Evolutionary conservation across 345 rosid genomes (phyloP).

Genomic region (Arabis alpina): DNA sequence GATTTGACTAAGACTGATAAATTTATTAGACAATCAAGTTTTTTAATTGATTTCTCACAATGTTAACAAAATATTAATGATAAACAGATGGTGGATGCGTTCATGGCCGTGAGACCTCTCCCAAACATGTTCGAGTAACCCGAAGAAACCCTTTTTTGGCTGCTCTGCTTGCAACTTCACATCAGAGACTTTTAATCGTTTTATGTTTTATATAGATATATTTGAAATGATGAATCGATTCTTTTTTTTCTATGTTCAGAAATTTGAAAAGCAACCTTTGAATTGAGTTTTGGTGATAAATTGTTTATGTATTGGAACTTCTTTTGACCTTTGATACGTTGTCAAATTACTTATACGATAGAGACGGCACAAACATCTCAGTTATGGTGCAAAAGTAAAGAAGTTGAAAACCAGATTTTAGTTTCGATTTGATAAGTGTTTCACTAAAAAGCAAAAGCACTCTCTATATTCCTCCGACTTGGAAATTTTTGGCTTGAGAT

Average conservation of each 20-base stretch:
- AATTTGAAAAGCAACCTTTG: neutral
- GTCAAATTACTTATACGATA: too few relatives aligned
- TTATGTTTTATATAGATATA: neutral
- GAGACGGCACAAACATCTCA: neutral
- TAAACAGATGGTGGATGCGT: constrained; percentile 89
- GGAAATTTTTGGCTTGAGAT: too few relatives aligned
- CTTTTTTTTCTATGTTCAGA: neutral
- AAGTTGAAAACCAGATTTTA: neutral
- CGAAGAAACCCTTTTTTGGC: neutral
- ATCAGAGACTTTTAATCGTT: neutral
- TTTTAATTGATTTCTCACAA: neutral
- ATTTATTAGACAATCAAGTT: too few relatives aligned
- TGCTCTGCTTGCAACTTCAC: constrained; percentile 9
- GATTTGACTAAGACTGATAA: neutral
- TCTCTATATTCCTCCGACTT: too few relatives aligned
- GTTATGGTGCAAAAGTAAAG: neutral
- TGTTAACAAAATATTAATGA: neutral
- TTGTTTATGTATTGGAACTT: neutral
- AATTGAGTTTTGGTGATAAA: neutral
- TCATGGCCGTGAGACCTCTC: constrained; percentile 91
- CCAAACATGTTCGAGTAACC: constrained; percentile 76
- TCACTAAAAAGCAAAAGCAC: neutral
- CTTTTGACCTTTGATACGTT: neutral
- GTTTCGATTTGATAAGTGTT: too few relatives aligned
- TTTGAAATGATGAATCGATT: neutral